Evolutionary conservation across 768 basidiomycete species (phyloP).

Genomic region (Podaxis rugospora): DNA sequence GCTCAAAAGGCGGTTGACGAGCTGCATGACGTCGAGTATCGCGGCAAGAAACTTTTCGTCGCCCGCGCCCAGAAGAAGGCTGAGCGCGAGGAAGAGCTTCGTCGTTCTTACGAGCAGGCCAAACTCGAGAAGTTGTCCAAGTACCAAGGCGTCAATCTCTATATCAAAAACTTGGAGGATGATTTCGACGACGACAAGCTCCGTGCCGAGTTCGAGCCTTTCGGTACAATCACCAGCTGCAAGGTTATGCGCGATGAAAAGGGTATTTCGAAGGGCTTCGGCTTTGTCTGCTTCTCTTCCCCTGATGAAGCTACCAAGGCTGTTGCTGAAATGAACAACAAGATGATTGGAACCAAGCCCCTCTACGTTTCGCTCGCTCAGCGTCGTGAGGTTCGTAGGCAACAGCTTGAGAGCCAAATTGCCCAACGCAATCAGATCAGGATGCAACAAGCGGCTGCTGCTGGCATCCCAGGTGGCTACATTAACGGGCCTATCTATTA

Average conservation of each 20-base stretch:
- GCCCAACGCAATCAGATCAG: slow-evolving; percentile 97
- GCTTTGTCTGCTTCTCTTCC: slow-evolving; percentile 98
- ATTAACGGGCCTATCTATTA: slow-evolving; percentile 87
- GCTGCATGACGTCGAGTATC: slow-evolving; percentile 81
- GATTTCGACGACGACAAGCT: slow-evolving; percentile 98
- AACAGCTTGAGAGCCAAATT: slow-evolving; percentile 98
- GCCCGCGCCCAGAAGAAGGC: slow-evolving; percentile 97
- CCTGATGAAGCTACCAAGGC: slow-evolving; percentile 99
- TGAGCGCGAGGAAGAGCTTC: slow-evolving; percentile 96
- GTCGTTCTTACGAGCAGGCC: slow-evolving; percentile 89
- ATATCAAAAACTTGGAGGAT: slow-evolving; percentile 99
- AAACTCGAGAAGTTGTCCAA: slow-evolving; percentile 98
- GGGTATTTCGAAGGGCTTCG: slow-evolving; percentile 90
- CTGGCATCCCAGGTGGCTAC: slow-evolving; percentile 78
- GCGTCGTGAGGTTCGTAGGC: slow-evolving; percentile 95
- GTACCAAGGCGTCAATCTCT: slow-evolving; percentile 98
- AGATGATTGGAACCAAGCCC: slow-evolving; percentile 98
- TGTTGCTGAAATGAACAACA: slow-evolving; percentile 99
- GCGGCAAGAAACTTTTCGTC: slow-evolving; percentile 91
- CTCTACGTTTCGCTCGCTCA: slow-evolving; percentile 98
- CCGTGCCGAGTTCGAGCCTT: slow-evolving; percentile 93
- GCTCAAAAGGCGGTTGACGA: slow-evolving; percentile 86
- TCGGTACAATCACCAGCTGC: slow-evolving; percentile 96
- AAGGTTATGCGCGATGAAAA: slow-evolving; percentile 99
- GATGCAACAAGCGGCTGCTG: slow-evolving; percentile 92